Base-by-base conservation (phyloP, 352 stramenopile genomes). In the Pythium aphanidermatum region DNA sequence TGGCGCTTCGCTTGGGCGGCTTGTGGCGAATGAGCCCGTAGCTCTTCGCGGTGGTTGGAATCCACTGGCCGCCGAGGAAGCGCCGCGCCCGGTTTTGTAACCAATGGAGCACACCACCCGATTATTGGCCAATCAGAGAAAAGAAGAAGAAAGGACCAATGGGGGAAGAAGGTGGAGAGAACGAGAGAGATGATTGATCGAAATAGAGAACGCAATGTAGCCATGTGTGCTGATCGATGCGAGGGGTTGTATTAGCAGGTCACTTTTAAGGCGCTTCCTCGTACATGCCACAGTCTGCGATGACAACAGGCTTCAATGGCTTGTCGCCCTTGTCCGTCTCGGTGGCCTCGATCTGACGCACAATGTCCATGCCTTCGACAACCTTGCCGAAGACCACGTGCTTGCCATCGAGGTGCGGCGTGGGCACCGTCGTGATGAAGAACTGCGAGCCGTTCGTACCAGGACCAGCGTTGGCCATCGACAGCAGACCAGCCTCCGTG, bases 361-460 rank as follows among this genome's bases (percentile, higher is more conserved):
- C 75, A 42, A 98, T 55, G 51, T 97, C 86, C 55, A 93, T 83
- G 33, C 91, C 87, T 28, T 96, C 83, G 19, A 95, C 68, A 9
- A 96, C 89, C 52, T 86, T 81, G 30, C 95, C 96, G 68, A 99
- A 99, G 5, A 99, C 97, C 28, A 98, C 92, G 82, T 99, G 96
- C 73, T 97, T 98, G 58, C 87, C 92, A 60, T 99, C 95, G 41
- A 99, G 76, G 67, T 97, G 98, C 25, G 92, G 84, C 51, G 94
- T 99, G 39, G 94, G 66, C 53, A 90, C 79, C 20, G 86, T 90
- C 64, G 84, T 95, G 63, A 98, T 87, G 70, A 98, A 98, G 70
- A 98, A 98, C 84, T 98, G 95, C 46, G 88, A 98, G 37, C 95
- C 92, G 65, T 99, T 98, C 47, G 95, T 98, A 63, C 92, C 88